Evolutionary conservation across 2,329 filamentous ascomycete genomes (phyloP), one percentile per base, ranked within the genome.

Genomic region (Herpotrichia juniperi): DNA sequence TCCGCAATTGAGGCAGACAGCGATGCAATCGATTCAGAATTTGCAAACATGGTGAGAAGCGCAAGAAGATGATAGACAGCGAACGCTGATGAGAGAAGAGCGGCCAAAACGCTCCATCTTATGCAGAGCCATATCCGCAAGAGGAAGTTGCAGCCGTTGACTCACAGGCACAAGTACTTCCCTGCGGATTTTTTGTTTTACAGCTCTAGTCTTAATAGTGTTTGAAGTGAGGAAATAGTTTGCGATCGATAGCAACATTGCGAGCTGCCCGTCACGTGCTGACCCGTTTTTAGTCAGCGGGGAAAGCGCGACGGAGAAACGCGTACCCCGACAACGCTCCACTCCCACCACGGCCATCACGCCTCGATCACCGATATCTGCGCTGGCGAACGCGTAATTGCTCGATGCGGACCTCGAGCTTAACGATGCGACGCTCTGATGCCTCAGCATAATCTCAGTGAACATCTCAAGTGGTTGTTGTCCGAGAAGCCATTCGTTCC

Each of bases 391-490:
- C 67, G 62, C 59, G 60, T 24, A 53, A 48, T 61, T 45, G 48
- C 57, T 56, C 53, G 46, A 64, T 66, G 67, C 50, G 37, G 56
- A 56, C 51, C 40, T 42, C 21, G 5, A 42, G n/a, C 12, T 46
- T 24, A 44, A 68, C 46, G 45, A 69, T 69, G 69, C 61, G 55
- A 61, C 61, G 54, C 59, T 60, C 66, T 67, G 48, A 81, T 81
- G 78, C 79, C 78, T 73, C 65, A 66, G 60, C 74, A 81, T 66
- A 81, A 81, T 58, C 67, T 81, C 55, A 68, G 64, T 53, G 73
- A 74, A 63, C 78, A 81, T 59, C 68, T 81, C 55, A 69, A 70
- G 55, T 81, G 79, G 79, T 70, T 81, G 66, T 63, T 79, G 50
- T 64, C 63, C 56, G 69, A 71, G 54, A 79, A 76, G 63, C 76